Evolutionary conservation across 1,284 basidiomycete species (phyloP), one percentile per base, ranked within the genome.

Genomic region (Jaminaea rosea): DNA sequence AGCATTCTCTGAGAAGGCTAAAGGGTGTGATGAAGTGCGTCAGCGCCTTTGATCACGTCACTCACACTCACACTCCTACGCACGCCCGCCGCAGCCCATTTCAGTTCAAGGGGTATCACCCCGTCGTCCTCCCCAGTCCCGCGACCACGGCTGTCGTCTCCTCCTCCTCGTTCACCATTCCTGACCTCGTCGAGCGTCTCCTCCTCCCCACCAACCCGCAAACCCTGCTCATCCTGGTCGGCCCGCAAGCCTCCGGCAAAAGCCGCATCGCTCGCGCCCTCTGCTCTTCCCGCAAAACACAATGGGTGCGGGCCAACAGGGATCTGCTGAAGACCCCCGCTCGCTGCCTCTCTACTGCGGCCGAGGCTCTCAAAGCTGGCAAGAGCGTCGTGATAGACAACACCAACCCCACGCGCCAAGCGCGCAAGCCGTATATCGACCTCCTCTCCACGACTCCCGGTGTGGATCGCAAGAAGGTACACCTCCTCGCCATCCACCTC

Each of bases 231-330:
- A 58, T 97, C 6, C 90, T 97, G 60, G 85, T 90, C 5, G 93
- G 92, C 11, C 83, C 82, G 49, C 92, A 93, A 0, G 85, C 84
- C 45, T 76, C 88, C 1, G 92, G 92, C 39, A 97, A 97, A 75
- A 85, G 88, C 0, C 81, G 83, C 0, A 87, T 92, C 72, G 96
- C 80, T 75, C 76, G 77, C 10, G 78, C 74, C 32, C 77, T 88
- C 66, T 92, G 96, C 69, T 74, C 77, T n/a, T 78, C 81, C 0
- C 76, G 74, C 4, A 82, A 79, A 11, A 93, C 96, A 71, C 76
- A 79, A 1, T 63, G 63, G 46, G 55, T 69, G 39, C 39, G 39
- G 11, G 19, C 24, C 50, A 68, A 69, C 27, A 52, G 54, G 75
- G 67, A 69, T 48, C 83, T 78, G 1, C 77, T 96, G 1, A 81